These are phyloP conservation scores for Populus hybrid DNA, from an alignment of 441 rosid species.

Conservation along the genomic window DNA sequence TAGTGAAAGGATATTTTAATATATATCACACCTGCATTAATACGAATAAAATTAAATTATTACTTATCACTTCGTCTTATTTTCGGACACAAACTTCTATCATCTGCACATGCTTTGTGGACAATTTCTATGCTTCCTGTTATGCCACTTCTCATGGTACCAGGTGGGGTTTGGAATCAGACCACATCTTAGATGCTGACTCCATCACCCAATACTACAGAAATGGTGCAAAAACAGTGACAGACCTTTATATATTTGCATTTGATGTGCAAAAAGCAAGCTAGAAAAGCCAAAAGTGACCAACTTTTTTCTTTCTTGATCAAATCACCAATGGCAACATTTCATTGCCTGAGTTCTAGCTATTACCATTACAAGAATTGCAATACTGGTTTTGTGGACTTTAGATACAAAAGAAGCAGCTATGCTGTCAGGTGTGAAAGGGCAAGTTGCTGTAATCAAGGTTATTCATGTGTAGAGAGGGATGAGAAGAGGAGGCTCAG, in stretches of 20 bases:
- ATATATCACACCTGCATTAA: too few relatives aligned
- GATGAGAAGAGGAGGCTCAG: conserved; percentile 15
- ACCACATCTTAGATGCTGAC: neutral
- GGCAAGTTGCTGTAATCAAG: neutral
- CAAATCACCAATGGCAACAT: conserved; percentile 1
- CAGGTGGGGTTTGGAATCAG: neutral
- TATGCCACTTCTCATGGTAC: neutral
- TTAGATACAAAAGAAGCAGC: conserved; percentile 8
- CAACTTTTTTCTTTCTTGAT: neutral
- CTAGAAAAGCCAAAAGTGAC: neutral
- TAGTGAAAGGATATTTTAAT: too few relatives aligned
- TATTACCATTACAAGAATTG: neutral
- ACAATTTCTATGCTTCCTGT: too few relatives aligned
- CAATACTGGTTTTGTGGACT: neutral
- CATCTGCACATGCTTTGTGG: too few relatives aligned
- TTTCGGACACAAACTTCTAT: too few relatives aligned
- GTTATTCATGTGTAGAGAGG: neutral
- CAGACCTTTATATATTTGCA: neutral
- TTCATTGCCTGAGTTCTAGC: neutral
- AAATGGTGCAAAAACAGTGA: neutral
- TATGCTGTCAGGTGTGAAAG: conserved; percentile 11
- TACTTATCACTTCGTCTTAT: too few relatives aligned
- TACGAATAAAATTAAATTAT: too few relatives aligned
- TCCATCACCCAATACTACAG: neutral
- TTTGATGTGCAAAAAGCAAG: neutral